Conservation (phyloP, 495 filamentous ascomycete species). For the Hyaloscypha hepaticicola region DNA sequence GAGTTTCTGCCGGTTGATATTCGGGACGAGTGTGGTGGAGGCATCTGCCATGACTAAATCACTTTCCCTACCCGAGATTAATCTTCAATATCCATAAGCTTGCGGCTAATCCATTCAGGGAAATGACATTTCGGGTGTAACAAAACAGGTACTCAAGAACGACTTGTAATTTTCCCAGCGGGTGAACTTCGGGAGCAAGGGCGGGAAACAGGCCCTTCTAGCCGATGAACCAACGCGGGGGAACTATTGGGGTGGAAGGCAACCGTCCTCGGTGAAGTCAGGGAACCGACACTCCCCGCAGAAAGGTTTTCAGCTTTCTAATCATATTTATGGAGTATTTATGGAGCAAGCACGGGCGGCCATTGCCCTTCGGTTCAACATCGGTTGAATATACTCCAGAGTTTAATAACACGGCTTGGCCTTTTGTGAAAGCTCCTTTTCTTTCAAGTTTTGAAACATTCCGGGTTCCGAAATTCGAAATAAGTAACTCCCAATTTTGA, state of each 20-base stretch:
- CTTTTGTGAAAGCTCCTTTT: too few species aligned
- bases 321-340: background rate
- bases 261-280: background rate
- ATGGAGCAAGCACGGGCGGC: background rate
- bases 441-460: too few species aligned
- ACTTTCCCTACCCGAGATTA: background rate
- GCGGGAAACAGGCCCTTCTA: background rate
- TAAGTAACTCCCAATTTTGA: too few species aligned
- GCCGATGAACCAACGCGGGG: background rate
- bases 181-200: background rate
- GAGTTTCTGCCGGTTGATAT: background rate
- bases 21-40: background rate
- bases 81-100: too few species aligned
- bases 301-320: background rate
- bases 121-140: background rate
- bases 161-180: background rate
- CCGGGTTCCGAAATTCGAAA: too few species aligned
- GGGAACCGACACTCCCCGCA: background rate
- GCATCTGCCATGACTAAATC: background rate
- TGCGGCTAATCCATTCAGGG: background rate
- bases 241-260: background rate
- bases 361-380: background rate
- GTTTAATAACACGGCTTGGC: too few species aligned
- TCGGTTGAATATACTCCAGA: background rate
- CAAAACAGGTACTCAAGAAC: background rate